Percentiles rank a stretch among this genome's conserved stretches.
Evolutionary conservation across 345 rosid genomes (phyloP).

Genomic region (Tarenaya hassleriana): DNA sequence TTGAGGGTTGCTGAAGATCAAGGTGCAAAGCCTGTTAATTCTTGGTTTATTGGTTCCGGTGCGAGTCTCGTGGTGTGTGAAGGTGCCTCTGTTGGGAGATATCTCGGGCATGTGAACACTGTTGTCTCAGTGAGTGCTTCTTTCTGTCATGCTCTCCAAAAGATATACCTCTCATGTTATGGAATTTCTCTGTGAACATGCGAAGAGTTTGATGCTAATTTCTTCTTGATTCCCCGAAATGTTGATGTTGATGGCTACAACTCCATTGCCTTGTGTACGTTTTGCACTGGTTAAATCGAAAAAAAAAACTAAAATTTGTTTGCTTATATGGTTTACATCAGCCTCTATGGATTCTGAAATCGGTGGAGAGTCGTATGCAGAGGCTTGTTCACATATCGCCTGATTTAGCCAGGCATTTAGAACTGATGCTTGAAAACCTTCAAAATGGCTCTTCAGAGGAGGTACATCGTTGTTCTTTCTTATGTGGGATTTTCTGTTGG

Average conservation of each 20-base stretch:
- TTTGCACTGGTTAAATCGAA: too few relatives aligned
- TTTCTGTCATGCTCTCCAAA: slow-evolving; percentile 12
- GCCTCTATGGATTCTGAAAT: slow-evolving; percentile 87
- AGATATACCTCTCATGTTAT: neutral
- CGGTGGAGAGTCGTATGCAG: slow-evolving; percentile 57
- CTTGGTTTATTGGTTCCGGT: slow-evolving; percentile 72
- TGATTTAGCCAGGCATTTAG: slow-evolving; percentile 85
- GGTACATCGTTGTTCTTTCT: slow-evolving; percentile 35
- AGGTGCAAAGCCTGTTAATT: slow-evolving; percentile 57
- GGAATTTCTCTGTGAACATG: slow-evolving; percentile 2
- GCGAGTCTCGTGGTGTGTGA: slow-evolving; percentile 82
- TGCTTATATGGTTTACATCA: slow-evolving; percentile 31
- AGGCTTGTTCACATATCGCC: slow-evolving; percentile 81
- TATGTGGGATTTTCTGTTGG: neutral
- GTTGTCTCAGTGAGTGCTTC: slow-evolving; percentile 71
- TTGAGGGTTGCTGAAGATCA: slow-evolving; percentile 49
- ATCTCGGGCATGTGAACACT: slow-evolving; percentile 68
- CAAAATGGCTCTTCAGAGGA: slow-evolving; percentile 34
- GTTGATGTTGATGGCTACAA: too few relatives aligned
- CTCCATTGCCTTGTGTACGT: slow-evolving; percentile 5
- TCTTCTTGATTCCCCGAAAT: neutral
- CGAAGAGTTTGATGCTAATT: slow-evolving; percentile 11
- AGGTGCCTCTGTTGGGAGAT: slow-evolving; percentile 57
- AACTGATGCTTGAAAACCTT: slow-evolving; percentile 49
- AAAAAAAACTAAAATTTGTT: slow-evolving; percentile 11